phyloP scores from a whole-genome alignment of 768 basidiomycete genomes.

The Amanita pseudoporphyria region DNA sequence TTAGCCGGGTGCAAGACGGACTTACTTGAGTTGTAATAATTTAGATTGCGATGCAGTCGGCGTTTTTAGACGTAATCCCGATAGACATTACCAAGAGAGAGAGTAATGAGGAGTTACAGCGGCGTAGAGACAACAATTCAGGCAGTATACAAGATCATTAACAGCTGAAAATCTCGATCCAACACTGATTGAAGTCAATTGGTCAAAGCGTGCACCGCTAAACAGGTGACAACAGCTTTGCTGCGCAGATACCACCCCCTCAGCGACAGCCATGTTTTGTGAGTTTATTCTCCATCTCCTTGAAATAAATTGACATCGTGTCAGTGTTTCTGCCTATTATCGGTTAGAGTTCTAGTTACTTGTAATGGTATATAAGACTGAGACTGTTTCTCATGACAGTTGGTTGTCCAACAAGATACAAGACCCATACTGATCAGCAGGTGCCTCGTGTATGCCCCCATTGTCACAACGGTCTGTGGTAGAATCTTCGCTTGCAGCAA shows the following conservation, averaged over 20 bases:
- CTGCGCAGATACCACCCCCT: background rate
- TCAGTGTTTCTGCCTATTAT: conserved; percentile 45
- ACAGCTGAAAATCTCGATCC: no score
- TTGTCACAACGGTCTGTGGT: conserved; percentile 59
- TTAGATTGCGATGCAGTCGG: no score
- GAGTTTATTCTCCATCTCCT: background rate
- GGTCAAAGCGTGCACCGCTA: background rate
- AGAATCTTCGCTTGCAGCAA: background rate
- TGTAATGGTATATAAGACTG: background rate
- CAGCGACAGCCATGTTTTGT: conserved; percentile 9
- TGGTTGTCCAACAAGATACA: conserved; percentile 54
- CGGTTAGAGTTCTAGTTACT: conserved; percentile 11
- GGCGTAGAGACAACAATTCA: no score
- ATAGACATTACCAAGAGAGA: no score
- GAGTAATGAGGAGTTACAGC: no score
- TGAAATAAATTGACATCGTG: background rate
- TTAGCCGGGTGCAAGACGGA: no score
- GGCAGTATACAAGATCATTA: no score
- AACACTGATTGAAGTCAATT: no score
- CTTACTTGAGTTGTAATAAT: no score
- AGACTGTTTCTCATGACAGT: conserved; percentile 28
- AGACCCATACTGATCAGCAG: conserved; percentile 41
- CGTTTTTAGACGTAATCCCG: no score
- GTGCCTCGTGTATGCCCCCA: conserved; percentile 52
- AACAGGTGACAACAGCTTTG: background rate